These are phyloP conservation scores for Plasmodium knowlesi DNA, from an alignment of 169 alveolate species.

Conservation along the genomic window DNA sequence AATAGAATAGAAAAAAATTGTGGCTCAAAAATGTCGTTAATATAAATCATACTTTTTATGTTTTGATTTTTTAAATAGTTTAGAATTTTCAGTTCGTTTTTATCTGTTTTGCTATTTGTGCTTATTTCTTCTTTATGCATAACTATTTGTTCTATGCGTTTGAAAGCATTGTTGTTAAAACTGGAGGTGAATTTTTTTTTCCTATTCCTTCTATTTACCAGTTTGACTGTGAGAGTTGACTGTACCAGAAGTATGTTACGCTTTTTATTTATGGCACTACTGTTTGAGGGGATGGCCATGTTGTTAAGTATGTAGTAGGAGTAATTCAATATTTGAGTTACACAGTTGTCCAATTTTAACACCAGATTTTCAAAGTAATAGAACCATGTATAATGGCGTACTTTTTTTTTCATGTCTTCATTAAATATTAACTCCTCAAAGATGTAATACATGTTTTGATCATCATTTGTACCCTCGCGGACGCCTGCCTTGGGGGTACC, in stretches of 20 bases:
- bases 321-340: slow-evolving; percentile 33
- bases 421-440: slow-evolving; percentile 47
- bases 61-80: slow-evolving; percentile 57
- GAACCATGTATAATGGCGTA: slow-evolving; percentile 55
- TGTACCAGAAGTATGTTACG: slow-evolving; percentile 24
- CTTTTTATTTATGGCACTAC: slow-evolving; percentile 3
- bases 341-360: slow-evolving; percentile 36
- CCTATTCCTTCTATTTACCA: not conserved
- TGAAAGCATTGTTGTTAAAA: slow-evolving; percentile 36
- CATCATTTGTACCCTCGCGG: not conserved
- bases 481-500: not conserved
- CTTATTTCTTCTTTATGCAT: slow-evolving; percentile 16
- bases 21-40: slow-evolving; percentile 64
- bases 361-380: slow-evolving; percentile 59
- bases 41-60: slow-evolving; percentile 65
- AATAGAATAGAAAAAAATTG: slow-evolving; percentile 31
- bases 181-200: not conserved
- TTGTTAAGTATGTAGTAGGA: slow-evolving; percentile 45
- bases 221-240: not conserved
- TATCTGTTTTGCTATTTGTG: not conserved
- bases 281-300: not conserved
- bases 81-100: slow-evolving; percentile 23
- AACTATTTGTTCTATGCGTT: slow-evolving; percentile 40
- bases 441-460: slow-evolving; percentile 24
- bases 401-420: slow-evolving; percentile 18